Evolutionary conservation across 495 filamentous ascomycete genomes (phyloP), one percentile per base, ranked within the genome.

Genomic region (Tirmania nivea): DNA sequence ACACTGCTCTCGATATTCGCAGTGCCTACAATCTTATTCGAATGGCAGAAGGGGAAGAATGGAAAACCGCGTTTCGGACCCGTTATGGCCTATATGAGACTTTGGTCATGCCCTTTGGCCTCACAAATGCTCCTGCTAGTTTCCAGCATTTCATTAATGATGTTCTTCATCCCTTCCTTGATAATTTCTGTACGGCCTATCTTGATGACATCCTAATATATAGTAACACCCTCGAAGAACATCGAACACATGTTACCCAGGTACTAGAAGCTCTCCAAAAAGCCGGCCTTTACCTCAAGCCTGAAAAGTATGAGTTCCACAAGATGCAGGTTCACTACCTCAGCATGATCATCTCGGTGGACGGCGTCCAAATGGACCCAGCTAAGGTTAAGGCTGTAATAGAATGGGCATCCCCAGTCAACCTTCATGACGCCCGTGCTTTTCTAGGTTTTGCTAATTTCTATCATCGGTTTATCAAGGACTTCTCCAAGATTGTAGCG

Each of bases 171-270:
- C 62, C 65, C 0, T 61, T 55, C 42, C 54, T 69, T 0, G 54
- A 64, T 49, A 35, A 39, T 0, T 70, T 69, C 51, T 56, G 35
- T 21, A 54, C 55, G 14, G 62, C 49, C 1, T 71, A 67, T 52
- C 37, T 70, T 0, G 63, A 71, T 49, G 57, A 71, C 35, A 61
- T 70, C 35, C 42, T 70, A 0, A 65, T 71, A 34, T 70, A 61
- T 52, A 56, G 54, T 31, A 31, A 63, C 19, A 35, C 11, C 9
- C 35, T 60, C 16, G 34, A 57, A 35, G 19, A 67, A 25, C 53
- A 69, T 49, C n/a, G 49, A 3, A 25, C 48, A 14, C 51, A 65
- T 34, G 59, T 68, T 9, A 31, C 48, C n/a, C 49, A 53, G 39
- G 57, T 67, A n/a, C 54, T 69, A 1, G 1, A 54, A 21, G 37